Evolutionary conservation across 306 rosid species (phyloP).

Genomic region (Vachellia collinsii): DNA sequence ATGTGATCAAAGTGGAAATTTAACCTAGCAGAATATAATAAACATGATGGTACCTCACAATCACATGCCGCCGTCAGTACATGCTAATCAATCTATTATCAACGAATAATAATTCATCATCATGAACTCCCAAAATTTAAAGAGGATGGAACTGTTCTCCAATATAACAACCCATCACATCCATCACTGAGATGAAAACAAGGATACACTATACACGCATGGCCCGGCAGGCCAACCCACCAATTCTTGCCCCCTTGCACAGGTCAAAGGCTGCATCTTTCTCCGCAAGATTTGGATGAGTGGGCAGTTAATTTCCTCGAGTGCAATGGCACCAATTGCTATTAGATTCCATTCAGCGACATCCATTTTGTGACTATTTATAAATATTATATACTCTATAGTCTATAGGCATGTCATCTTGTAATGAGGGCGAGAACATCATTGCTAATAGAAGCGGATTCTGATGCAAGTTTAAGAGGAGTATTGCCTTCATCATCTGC

Average conservation of each 20-base stretch:
- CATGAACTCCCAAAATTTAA: neutral
- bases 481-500: conserved; percentile 62
- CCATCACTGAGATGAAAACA: no score
- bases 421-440: conserved; percentile 52
- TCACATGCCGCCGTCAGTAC: conserved; percentile 10
- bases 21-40: conserved; percentile 11
- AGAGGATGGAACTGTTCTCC: conserved; percentile 35
- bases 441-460: conserved; percentile 40
- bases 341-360: conserved; percentile 29
- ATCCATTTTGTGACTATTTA: conserved; percentile 20
- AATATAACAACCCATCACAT: neutral
- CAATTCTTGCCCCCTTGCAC: neutral
- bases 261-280: conserved; percentile 19
- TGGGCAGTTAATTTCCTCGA: conserved; percentile 10
- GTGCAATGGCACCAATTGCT: conserved; percentile 9
- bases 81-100: neutral
- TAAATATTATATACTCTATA: neutral
- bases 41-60: conserved; percentile 9
- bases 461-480: conserved; percentile 56
- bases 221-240: conserved; percentile 36
- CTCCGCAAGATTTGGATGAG: neutral
- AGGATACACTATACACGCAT: conserved; percentile 20
- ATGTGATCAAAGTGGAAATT: neutral
- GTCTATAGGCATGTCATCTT: conserved; percentile 44
- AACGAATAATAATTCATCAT: neutral